A percentile compares a stretch with the other conserved stretches of the same genome.
Conservation (phyloP, 148 eudicot species). For the Polygonum maritimum region DNA sequence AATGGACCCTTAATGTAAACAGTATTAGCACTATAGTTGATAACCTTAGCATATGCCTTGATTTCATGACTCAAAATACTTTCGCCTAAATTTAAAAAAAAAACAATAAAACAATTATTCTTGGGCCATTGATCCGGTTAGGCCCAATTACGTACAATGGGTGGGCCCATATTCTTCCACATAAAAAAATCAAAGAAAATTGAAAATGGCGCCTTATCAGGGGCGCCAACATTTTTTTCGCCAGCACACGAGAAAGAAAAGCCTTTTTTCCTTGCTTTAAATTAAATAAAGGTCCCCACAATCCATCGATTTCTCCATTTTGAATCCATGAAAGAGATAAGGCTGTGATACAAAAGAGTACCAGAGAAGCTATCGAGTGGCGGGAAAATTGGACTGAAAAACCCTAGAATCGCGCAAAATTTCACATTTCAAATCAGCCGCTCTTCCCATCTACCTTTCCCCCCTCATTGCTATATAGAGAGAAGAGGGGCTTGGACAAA, state of each 20-base stretch:
- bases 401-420: slow-evolving; percentile 3
- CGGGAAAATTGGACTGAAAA: not conserved
- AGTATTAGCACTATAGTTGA: no score
- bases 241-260: not conserved
- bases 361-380: not conserved
- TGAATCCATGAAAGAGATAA: not conserved
- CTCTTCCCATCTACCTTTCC: not conserved
- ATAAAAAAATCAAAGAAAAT: not conserved
- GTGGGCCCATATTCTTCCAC: not conserved
- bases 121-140: not conserved
- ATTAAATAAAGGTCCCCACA: not conserved
- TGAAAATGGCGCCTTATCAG: slow-evolving; percentile 1
- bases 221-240: not conserved
- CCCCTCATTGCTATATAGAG: not conserved
- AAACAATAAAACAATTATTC: no score
- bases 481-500: not conserved
- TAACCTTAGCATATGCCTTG: no score
- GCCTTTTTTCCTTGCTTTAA: not conserved
- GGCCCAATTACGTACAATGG: not conserved
- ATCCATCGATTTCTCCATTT: not conserved
- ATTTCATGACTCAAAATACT: no score
- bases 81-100: no score
- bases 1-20: no score
- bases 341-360: not conserved
- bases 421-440: slow-evolving; percentile 1